phyloP scores from a whole-genome alignment of 2,329 filamentous ascomycete species.

The Ophiocordyceps camponoti-saundersi region DNA sequence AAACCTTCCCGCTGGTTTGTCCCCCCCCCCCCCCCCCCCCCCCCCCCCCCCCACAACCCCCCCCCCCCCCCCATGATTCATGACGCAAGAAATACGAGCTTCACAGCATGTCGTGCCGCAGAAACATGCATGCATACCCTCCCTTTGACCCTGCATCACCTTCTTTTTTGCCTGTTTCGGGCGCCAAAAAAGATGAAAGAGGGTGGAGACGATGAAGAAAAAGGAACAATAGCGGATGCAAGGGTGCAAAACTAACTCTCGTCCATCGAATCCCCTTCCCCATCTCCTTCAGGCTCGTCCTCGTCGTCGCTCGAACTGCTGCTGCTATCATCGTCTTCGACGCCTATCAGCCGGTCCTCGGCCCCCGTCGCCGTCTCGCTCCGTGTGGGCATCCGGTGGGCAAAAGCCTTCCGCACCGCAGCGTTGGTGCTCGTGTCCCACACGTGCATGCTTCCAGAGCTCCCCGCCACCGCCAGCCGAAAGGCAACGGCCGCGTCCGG shows the following conservation, averaged over 20 bases:
- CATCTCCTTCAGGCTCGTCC: slow-evolving; percentile 18
- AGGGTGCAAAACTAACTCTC: slow-evolving; percentile 1
- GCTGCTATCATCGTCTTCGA: slow-evolving; percentile 52
- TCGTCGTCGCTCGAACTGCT: slow-evolving; percentile 49
- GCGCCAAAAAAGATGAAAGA: too few species aligned
- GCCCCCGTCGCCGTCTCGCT: slow-evolving; percentile 42
- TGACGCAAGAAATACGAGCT: too few species aligned
- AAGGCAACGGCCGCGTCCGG: slow-evolving; percentile 86
- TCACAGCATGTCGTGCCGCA: too few species aligned
- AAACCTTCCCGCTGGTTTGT: too few species aligned
- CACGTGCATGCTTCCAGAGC: slow-evolving; percentile 79
- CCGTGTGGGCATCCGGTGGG: slow-evolving; percentile 40
- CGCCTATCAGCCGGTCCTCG: slow-evolving; percentile 61
- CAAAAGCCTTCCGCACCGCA: slow-evolving; percentile 72
- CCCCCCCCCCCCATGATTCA: too few species aligned
- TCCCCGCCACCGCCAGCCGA: slow-evolving; percentile 81
- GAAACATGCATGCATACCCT: too few species aligned
- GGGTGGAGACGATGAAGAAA: neutral
- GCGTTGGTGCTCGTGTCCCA: slow-evolving; percentile 95
- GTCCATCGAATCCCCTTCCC: slow-evolving; percentile 9
- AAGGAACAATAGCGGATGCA: neutral
- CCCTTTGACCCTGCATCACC: neutral
- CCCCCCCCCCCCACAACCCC: too few species aligned
- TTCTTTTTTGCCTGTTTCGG: too few species aligned
- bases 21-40: too few species aligned